Evolutionary conservation across 805 yeast genomes (phyloP), one percentile per base, ranked within the genome.

Genomic region (Kodamaea laetipori): DNA sequence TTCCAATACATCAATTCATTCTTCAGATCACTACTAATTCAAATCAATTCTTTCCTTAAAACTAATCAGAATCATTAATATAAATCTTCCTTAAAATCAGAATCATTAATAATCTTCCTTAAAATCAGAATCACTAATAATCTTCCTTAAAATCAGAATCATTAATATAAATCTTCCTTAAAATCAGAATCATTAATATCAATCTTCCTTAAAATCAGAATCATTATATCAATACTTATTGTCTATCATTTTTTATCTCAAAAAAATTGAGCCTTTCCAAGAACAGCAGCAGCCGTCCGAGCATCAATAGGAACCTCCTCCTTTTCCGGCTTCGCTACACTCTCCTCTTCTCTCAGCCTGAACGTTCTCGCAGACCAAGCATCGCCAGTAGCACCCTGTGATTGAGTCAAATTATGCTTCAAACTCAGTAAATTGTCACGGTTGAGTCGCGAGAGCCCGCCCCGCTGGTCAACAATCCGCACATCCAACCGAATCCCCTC

Each of bases 361-460:
- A 62, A 70, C 39, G 60, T 73, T 55, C 66, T 59, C 45, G 77
- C 68, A 6, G 69, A 57, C 76, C 76, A 72, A 5, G 74, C 61
- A 44, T 71, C 76, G 41, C 76, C 77, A 15, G 55, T 52, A 9
- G 58, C 60, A 1, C 69, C 60, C 51, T 73, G 77, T 2, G 75
- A 69, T 45, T 68, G 75, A 21, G 67, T 64, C 38, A 73, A 60
- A 37, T 67, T 67, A 47, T 68, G 73, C 39, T 67, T 66, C 58
- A 70, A 58, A 47, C 65, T 70, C 3, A 80, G 76, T 41, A 78
- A 70, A 28, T 74, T 68, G 49, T 84, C 90, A 44, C 97, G 65
- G 12, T 96, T 96, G 27, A 94, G 69, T 44, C 96, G 71, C 30
- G 94, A 78, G 30, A 94, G 74, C 0, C 96, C 96, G 16, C 96